Base-by-base conservation (phyloP, 73 alveolate genomes). In the Effrenium voratum region DNA sequence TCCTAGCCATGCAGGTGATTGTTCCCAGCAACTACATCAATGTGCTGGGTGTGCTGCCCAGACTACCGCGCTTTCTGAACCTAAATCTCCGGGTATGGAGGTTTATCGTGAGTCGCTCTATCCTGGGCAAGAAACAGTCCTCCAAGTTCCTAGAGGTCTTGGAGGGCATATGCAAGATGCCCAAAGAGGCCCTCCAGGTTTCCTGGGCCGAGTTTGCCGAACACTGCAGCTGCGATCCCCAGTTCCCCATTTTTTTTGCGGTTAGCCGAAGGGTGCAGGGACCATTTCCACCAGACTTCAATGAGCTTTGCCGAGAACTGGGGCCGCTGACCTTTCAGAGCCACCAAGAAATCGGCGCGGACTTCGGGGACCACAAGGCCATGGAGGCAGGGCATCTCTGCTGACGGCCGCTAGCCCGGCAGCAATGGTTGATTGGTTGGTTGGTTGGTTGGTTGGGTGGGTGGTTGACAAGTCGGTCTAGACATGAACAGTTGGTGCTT, bases 201-300 rank as follows among this genome's bases (percentile, higher is more conserved):
- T 19, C 80, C 81, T 55, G 12, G 46, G 44, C 52, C 30, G 93
- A 85, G 45, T 32, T 85, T 16, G 52, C 57, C 44, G 81, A 85
- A 40, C 80, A 85, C 60, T 85, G 93, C 60, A 57, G 93, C 93
- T 85, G 93, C 49, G 43, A n/a, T 10, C 81, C 93, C 16, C 59
- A 44, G 13, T 85, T 55, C 28, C 93, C 93, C 6, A 4, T 32
- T 24, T 44, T 85, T 30, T 85, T 85, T 57, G 93, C 93, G 6
- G 93, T 85, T 45, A 79, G 83, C 83, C 6, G 32, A 36, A 16
- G 32, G 16, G 36, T 83, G 46, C 50, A 83, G 4, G 93, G 93
- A 5, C 75, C 52, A 10, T 34, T 83, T 50, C 93, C 93, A 15
- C 77, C 73, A 28, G 93, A 85, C 93, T 83, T 83, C 93, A 83